Evolutionary conservation across 352 stramenopile species (phyloP).

Genomic region (Elongisporangium prolatum): DNA sequence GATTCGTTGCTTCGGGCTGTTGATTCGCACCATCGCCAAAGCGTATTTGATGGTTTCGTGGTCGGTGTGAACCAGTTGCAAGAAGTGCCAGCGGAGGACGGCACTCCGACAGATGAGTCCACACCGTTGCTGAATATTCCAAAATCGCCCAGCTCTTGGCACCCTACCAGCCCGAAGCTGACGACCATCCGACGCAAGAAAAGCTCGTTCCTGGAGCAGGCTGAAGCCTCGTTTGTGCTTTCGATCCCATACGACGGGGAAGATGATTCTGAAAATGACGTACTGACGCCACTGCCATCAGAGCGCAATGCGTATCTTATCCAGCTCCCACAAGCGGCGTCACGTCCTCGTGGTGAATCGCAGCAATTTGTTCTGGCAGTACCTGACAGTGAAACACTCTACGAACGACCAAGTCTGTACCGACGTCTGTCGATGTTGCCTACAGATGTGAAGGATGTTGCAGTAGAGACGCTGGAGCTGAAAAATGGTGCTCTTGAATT

Average conservation of each 20-base stretch:
- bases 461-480: slow-evolving; percentile 67
- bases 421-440: slow-evolving; percentile 58
- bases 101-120: slow-evolving; percentile 30
- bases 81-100: slow-evolving; percentile 23
- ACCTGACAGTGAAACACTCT: slow-evolving; percentile 44
- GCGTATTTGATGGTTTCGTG: slow-evolving; percentile 80
- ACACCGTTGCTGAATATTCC: slow-evolving; percentile 50
- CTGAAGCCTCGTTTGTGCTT: slow-evolving; percentile 72
- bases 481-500: slow-evolving; percentile 60
- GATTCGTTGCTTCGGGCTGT: slow-evolving; percentile 73
- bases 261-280: slow-evolving; percentile 2
- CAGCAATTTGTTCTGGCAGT: slow-evolving; percentile 80
- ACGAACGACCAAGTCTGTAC: slow-evolving; percentile 51
- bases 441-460: slow-evolving; percentile 65
- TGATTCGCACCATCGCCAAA: slow-evolving; percentile 40
- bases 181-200: slow-evolving; percentile 45
- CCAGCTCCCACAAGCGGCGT: slow-evolving; percentile 50
- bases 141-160: slow-evolving; percentile 14
- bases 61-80: slow-evolving; percentile 76
- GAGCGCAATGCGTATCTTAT: slow-evolving; percentile 75
- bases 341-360: slow-evolving; percentile 22
- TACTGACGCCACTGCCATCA: slow-evolving; percentile 28
- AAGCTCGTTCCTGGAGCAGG: slow-evolving; percentile 69
- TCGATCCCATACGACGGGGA: slow-evolving; percentile 66
- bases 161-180: slow-evolving; percentile 23